Conservation (phyloP, 306 rosid species). For the Cercis canadensis region DNA sequence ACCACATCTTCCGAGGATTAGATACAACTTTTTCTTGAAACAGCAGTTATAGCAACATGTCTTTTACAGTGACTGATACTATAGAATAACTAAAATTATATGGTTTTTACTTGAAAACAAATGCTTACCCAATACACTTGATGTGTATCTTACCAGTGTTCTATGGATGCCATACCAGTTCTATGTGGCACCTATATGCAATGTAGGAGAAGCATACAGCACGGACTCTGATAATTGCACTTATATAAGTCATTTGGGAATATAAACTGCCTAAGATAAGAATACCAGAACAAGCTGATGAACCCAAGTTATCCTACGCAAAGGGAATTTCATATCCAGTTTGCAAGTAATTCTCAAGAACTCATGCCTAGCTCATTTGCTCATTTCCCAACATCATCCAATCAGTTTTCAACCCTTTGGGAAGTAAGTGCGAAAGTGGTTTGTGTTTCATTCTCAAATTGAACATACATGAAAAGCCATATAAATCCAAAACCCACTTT, state of each 20-base stretch:
- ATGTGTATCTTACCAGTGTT: not conserved
- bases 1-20: not conserved
- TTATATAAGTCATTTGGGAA: not conserved
- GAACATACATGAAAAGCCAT: too few species aligned
- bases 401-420: too few species aligned
- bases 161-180: not conserved
- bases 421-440: too few species aligned
- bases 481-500: not conserved
- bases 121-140: not conserved
- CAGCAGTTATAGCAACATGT: not conserved
- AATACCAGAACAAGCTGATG: not conserved
- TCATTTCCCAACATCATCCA: not conserved
- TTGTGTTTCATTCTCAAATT: too few species aligned
- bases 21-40: constrained; percentile 1
- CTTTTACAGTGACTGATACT: not conserved
- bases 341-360: constrained; percentile 1
- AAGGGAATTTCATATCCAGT: constrained; percentile 14
- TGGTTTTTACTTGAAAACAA: not conserved
- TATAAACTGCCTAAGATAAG: constrained; percentile 4
- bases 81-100: not conserved
- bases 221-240: not conserved
- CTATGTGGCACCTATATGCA: not conserved
- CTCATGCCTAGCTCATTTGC: not conserved
- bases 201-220: constrained; percentile 6
- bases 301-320: not conserved